Conservation (phyloP, 768 basidiomycete species). For the Neoboletus subvelutipes region DNA sequence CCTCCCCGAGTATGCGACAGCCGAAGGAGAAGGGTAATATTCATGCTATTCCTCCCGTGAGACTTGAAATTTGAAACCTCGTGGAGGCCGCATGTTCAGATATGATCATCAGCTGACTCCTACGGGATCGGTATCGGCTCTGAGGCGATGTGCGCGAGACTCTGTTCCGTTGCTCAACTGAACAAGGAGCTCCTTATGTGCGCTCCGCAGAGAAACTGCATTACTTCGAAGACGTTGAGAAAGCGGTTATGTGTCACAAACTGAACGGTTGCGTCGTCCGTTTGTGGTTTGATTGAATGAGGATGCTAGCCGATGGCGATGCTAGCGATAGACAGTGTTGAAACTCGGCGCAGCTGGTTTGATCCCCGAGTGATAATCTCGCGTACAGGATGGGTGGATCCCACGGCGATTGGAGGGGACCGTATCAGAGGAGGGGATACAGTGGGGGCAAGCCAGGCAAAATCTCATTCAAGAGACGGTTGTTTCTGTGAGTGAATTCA, state of each 20-base stretch:
- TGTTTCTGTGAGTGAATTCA: conserved; percentile 8
- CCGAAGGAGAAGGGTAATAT: conserved; percentile 5
- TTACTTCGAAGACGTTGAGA: neutral
- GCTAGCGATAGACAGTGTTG: neutral
- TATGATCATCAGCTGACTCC: conserved; percentile 21
- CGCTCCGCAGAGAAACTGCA: neutral
- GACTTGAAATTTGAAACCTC: conserved; percentile 22
- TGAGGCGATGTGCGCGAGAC: neutral
- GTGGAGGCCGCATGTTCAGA: conserved; percentile 25
- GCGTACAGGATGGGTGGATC: conserved; percentile 1
- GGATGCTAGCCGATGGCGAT: conserved; percentile 18
- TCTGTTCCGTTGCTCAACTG: neutral
- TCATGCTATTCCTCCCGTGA: conserved; percentile 13
- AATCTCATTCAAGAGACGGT: neutral
- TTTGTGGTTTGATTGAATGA: conserved; percentile 8
- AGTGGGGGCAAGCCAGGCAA: neutral
- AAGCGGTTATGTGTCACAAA: neutral
- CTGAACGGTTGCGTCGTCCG: neutral
- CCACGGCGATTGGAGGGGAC: conserved; percentile 14
- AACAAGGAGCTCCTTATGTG: conserved; percentile 6
- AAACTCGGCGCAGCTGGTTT: conserved; percentile 6
- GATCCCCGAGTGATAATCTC: conserved; percentile 16
- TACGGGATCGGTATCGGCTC: conserved; percentile 7
- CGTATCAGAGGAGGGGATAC: neutral
- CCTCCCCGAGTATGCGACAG: neutral